Base-by-base conservation (phyloP, 2,329 filamentous ascomycete genomes). In the Acrodontium crateriforme region DNA sequence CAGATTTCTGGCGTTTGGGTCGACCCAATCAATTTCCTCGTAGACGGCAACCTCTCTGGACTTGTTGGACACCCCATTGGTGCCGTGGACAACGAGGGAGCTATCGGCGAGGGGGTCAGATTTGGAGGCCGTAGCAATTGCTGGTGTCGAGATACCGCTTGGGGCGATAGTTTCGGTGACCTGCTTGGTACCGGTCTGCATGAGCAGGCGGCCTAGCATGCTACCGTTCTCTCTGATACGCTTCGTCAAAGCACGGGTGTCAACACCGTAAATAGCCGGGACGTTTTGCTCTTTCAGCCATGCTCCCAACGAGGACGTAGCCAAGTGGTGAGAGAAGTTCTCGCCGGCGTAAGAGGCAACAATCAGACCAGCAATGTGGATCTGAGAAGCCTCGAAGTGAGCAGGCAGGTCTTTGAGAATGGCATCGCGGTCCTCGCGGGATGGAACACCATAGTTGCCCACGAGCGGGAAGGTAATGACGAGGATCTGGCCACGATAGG, bases 251-350 rank as follows among this genome's bases (percentile, higher is more conserved):
- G 81, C 78, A 53, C 89, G 70, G 24, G 89, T 98, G 60, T 98
- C 89, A 36, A 98, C 78, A 33, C 84, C 89, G 51, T 89, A 89
- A 56, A 98, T 84, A 47, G 85, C 89, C 21, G 89, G 89, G 30
- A 98, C 69, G 35, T 76, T 81, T 58, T 95, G 81, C 60, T 95
- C 84, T 64, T 94, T 93, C 48, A 98, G 69, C 89, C 89, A 98
- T 54, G 78, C 69, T 35, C 87, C 87, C 28, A 98, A 66, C 3
- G 87, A 95, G 24, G 85, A 94, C 40, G 72, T 67, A 24, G 89
- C 89, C 33, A 98, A 69, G 63, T 83, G 83, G 61, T 98, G 89
- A 10, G 87, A 95, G 62, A 78, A 98, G 50, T 92, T 78, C 60
- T 95, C 87, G 46, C 85, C 89, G 16, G 82, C 76, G 59, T 98